These are phyloP conservation scores for Coemansia furcata DNA, from an alignment of 192 early-diverging fungal species.

Conservation along the genomic window DNA sequence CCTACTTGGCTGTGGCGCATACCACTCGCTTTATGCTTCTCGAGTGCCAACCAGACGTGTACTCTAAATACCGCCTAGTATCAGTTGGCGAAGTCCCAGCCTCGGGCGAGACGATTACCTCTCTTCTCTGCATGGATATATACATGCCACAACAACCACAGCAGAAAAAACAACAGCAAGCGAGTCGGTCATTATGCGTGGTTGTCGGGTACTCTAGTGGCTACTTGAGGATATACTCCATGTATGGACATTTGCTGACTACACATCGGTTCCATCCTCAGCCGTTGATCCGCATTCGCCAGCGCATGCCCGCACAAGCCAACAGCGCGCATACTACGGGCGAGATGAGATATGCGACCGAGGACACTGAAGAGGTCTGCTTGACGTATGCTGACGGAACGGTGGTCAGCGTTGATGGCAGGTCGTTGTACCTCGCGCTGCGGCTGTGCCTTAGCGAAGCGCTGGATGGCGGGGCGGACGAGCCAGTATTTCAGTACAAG, in stretches of 20 bases:
- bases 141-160: constrained; percentile 7
- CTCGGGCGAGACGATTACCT: constrained; percentile 27
- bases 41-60: constrained; percentile 3
- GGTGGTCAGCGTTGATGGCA: constrained; percentile 38
- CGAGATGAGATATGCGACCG: constrained; percentile 13
- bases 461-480: constrained; percentile 9
- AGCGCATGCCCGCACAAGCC: constrained; percentile 33
- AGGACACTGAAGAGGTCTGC: constrained; percentile 35
- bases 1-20: constrained; percentile 26
- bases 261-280: constrained; percentile 38
- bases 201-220: constrained; percentile 47
- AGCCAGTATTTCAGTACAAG: constrained; percentile 44
- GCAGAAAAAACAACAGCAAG: background rate
- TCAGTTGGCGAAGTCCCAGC: constrained; percentile 35
- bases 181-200: constrained; percentile 23
- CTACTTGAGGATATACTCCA: constrained; percentile 38
- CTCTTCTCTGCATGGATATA: constrained; percentile 37
- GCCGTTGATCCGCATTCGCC: constrained; percentile 26
- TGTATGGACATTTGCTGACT: constrained; percentile 36
- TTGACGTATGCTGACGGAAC: constrained; percentile 41
- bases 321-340: constrained; percentile 8
- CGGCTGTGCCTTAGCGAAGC: constrained; percentile 42
- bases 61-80: constrained; percentile 20
- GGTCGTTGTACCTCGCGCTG: constrained; percentile 41
- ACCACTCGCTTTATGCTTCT: constrained; percentile 36